Base-by-base conservation (phyloP, 2,329 filamentous ascomycete genomes). In the Bipolaris zeicola region DNA sequence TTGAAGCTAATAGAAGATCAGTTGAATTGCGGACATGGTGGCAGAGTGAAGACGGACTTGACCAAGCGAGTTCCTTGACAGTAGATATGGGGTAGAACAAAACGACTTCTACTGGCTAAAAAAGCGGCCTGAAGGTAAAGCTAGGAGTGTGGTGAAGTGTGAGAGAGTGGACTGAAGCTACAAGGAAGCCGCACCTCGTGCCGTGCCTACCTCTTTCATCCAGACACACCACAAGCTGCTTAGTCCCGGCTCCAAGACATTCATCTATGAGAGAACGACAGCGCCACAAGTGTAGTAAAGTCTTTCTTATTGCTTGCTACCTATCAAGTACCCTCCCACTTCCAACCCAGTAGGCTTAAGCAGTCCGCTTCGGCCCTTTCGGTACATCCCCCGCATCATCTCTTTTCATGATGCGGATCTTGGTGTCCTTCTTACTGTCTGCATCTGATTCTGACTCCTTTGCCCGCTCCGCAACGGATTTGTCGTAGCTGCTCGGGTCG, bases 401-500 rank as follows among this genome's bases (percentile, higher is more conserved):
- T 55, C 73, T 73, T 67, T 72, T 76, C 67, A 76, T 71, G 50
- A 76, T 73, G 39, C 70, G 65, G 11, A 76, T 69, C 62, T 74
- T 75, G 0, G 65, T 65, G 26, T 75, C 73, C 57, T 73, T 74
- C 60, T 69, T 73, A 31, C 57, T 62, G 3, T 69, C 71, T 6
- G 37, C 38, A 34, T 70, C 69, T 38, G 61, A 55, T 36, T 74
- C 73, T n/a, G 61, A 63, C 49, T 75, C 71, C 57, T 74, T 76
- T 31, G 65, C 69, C 61, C 71, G 68, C 60, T 74, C 71, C 20
- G 71, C 69, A 52, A 74, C 64, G 57, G 65, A 80, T 71, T 71
- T 79, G 60, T 87, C 84, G 64, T 82, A 87, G 71, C 82, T 87
- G 55, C 79, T 83, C 1, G 85, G 84, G 68, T 88, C 85, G 55